Percentiles rank a stretch among this genome's conserved stretches.
phyloP scores from a whole-genome alignment of 1,139 yeast species.

The Magnusiomyces magnusii region DNA sequence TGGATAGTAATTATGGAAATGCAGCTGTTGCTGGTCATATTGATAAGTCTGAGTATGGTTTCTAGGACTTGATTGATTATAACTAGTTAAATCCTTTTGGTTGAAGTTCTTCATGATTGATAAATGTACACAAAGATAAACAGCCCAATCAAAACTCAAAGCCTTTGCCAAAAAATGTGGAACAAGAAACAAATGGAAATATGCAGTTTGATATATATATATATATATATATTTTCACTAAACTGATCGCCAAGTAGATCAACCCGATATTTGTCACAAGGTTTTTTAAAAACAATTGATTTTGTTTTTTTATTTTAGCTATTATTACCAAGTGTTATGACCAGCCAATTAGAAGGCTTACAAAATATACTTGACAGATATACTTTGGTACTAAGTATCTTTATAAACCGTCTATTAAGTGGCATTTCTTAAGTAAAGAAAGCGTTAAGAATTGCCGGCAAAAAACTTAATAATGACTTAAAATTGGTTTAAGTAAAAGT shows the following conservation, averaged over 20 bases:
- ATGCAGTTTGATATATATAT: not conserved
- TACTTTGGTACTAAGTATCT: no score
- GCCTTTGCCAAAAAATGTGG: not conserved
- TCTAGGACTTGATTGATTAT: not conserved
- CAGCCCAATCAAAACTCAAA: not conserved
- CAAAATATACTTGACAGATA: no score
- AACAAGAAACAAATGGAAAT: not conserved
- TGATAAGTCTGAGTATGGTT: not conserved
- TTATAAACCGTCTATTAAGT: no score
- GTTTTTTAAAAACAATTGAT: no score
- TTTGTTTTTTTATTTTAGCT: no score
- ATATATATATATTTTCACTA: no score
- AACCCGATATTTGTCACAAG: not conserved
- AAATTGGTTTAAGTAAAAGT: no score
- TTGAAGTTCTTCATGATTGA: not conserved
- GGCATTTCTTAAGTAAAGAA: no score
- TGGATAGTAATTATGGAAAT: not conserved
- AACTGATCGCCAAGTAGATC: not conserved
- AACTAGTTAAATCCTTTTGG: not conserved
- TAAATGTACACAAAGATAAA: not conserved
- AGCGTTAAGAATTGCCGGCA: no score
- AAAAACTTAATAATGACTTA: no score
- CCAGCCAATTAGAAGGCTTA: not conserved
- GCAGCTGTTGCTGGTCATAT: conserved; percentile 10
- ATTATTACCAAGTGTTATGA: not conserved